A percentile compares a stretch with the other conserved stretches of the same genome.
phyloP scores from a whole-genome alignment of 2,329 filamentous ascomycete genomes.

The Ascochyta lentis region DNA sequence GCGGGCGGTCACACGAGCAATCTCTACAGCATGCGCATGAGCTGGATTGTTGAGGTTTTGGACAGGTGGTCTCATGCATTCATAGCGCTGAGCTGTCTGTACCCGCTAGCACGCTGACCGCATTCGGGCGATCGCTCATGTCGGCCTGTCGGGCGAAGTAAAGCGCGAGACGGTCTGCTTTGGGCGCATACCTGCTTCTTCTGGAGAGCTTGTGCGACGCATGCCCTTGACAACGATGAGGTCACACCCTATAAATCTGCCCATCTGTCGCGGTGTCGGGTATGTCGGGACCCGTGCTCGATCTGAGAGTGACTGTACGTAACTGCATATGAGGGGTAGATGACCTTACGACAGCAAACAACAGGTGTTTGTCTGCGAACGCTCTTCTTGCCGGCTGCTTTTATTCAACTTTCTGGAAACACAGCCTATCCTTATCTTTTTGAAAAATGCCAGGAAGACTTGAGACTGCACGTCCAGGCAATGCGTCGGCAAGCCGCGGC shows the following conservation, averaged over 20 bases:
- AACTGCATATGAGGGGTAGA: not conserved
- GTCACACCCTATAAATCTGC: not conserved
- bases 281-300: not conserved
- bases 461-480: not conserved
- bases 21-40: too few species aligned
- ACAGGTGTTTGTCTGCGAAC: not conserved
- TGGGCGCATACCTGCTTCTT: not conserved
- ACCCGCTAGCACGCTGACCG: not conserved
- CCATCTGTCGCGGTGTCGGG: not conserved
- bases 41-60: too few species aligned
- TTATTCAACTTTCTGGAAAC: not conserved
- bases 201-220: not conserved
- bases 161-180: not conserved
- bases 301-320: not conserved
- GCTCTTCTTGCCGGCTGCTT: not conserved
- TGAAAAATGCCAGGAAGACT: not conserved
- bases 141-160: not conserved
- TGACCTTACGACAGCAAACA: not conserved
- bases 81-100: not conserved
- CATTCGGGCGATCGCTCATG: slow-evolving; percentile 4
- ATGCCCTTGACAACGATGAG: not conserved
- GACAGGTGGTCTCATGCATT: too few species aligned
- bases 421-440: not conserved
- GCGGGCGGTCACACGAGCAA: too few species aligned
- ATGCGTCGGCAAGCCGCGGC: slow-evolving; percentile 6